A percentile compares a stretch with the other conserved stretches of the same genome.
Evolutionary conservation across 495 filamentous ascomycete genomes (phyloP).

Genomic region (Jackrogersella minutella): DNA sequence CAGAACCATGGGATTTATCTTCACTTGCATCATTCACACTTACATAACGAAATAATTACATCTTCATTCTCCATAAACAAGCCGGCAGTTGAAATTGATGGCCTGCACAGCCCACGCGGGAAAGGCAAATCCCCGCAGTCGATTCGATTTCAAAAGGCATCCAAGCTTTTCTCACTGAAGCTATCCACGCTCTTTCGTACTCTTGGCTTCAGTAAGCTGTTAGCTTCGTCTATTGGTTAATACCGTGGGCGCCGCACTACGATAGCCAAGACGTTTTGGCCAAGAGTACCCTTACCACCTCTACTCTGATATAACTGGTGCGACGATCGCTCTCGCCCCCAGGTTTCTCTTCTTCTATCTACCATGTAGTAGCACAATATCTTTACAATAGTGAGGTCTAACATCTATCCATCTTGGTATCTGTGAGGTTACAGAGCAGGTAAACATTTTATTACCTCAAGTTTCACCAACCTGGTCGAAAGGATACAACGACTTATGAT

Average conservation of each 20-base stretch:
- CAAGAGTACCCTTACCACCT: slow-evolving; percentile 34
- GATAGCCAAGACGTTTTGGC: slow-evolving; percentile 40
- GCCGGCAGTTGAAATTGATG: slow-evolving; percentile 20
- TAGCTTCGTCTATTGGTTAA: slow-evolving; percentile 19
- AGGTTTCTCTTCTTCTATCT: neutral
- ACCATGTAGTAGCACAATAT: slow-evolving; percentile 9
- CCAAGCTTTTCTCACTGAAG: slow-evolving; percentile 28
- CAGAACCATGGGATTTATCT: neutral
- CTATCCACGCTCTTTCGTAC: slow-evolving; percentile 1
- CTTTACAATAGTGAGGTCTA: neutral
- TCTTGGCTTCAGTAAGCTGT: slow-evolving; percentile 26
- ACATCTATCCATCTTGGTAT: neutral
- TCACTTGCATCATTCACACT: neutral
- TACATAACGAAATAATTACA: neutral
- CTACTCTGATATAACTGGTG: slow-evolving; percentile 24
- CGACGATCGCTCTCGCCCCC: slow-evolving; percentile 13
- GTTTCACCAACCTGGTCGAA: slow-evolving; percentile 28
- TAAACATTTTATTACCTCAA: neutral
- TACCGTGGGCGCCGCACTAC: slow-evolving; percentile 28
- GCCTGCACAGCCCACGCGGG: neutral
- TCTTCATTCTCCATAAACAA: no score
- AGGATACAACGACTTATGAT: neutral
- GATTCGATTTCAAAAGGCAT: slow-evolving; percentile 6
- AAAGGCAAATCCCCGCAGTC: neutral
- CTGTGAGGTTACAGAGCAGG: slow-evolving; percentile 15